Evolutionary conservation across 2,329 filamentous ascomycete genomes (phyloP).

Genomic region (Aureobasidium sp.): DNA sequence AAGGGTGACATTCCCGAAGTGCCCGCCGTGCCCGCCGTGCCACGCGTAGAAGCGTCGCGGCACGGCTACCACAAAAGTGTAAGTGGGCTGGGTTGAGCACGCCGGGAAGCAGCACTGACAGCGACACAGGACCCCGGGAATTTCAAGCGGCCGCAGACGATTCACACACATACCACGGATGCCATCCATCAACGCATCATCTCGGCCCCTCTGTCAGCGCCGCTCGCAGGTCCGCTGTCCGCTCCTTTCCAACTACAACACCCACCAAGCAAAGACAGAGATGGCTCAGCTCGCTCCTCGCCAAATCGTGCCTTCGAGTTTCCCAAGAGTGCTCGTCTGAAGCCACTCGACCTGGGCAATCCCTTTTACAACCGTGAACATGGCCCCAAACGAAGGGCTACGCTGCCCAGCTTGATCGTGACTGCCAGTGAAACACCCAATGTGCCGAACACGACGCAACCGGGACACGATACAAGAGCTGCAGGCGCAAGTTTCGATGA

Average conservation of each 20-base stretch:
- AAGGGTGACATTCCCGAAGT: conserved; percentile 21
- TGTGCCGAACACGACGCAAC: conserved; percentile 16
- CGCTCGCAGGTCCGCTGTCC: conserved; percentile 16
- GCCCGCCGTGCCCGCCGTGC: background rate
- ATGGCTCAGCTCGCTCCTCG: conserved; percentile 23
- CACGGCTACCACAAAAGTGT: conserved; percentile 30
- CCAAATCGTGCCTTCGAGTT: conserved; percentile 31
- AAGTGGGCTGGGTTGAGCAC: background rate
- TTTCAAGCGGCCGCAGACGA: conserved; percentile 14
- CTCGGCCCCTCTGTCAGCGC: conserved; percentile 1
- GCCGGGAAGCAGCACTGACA: conserved; percentile 9
- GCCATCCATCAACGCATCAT: conserved; percentile 15
- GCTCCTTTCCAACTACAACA: conserved; percentile 22
- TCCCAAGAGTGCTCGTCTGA: conserved; percentile 30
- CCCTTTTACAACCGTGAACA: conserved; percentile 23
- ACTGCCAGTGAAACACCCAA: conserved; percentile 24
- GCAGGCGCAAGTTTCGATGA: conserved; percentile 6
- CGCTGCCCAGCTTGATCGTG: conserved; percentile 27
- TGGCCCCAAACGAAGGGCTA: conserved; percentile 21
- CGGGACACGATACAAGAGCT: conserved; percentile 10
- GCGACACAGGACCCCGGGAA: conserved; percentile 18
- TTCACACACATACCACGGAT: background rate
- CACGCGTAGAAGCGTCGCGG: conserved; percentile 20
- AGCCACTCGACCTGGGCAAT: conserved; percentile 30
- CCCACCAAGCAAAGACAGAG: background rate